Base-by-base conservation (phyloP, 306 rosid genomes). In the Vicia sativa region DNA sequence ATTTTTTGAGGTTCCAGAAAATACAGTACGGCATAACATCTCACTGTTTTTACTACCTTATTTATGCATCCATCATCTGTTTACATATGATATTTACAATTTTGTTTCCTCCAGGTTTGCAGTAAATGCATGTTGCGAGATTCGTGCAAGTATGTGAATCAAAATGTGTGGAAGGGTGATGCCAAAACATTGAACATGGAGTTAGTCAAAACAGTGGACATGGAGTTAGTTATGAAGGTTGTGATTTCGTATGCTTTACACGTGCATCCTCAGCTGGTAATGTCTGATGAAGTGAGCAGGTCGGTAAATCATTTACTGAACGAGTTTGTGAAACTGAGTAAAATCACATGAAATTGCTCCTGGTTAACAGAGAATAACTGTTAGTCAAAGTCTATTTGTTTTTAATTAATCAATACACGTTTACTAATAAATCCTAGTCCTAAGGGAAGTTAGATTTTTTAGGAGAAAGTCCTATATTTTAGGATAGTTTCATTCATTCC, bases 1-100 rank as follows among this genome's bases (percentile, higher is more conserved):
- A 13, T 84, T 80, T n/a, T 87, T 90, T 58, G 84, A 76, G 60
- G 84, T 92, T 72, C 88, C 79, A 75, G 96, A 81, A 65, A 63
- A 77, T 64, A 68, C 79, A 11, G 81, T 81, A 81, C 64, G 81
- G 6, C 73, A 19, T 68, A 81, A 58, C 65, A 75, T n/a, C 39
- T 28, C 48, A 19, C 62, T n/a, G n/a, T 41, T 6, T 58, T 39
- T 65, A 37, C 43, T 41, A 21, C 77, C 13, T 75, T n/a, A 25
- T 71, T 16, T 11, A 62, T 50, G 25, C 16, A 12, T 7, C 45
- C 6, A 14, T 62, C 53, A n/a, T n/a, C n/a, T n/a, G n/a, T n/a
- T 15, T 43, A 26, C 38, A 45, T 44, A 9, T 8, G 41, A 46
- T 19, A 56, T 29, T 73, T 29, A 48, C 62, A 23, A 2, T 76